Percentiles rank a stretch among this genome's conserved stretches.
Conservation (phyloP, 257 asterid species). For the Plantago elongata region DNA sequence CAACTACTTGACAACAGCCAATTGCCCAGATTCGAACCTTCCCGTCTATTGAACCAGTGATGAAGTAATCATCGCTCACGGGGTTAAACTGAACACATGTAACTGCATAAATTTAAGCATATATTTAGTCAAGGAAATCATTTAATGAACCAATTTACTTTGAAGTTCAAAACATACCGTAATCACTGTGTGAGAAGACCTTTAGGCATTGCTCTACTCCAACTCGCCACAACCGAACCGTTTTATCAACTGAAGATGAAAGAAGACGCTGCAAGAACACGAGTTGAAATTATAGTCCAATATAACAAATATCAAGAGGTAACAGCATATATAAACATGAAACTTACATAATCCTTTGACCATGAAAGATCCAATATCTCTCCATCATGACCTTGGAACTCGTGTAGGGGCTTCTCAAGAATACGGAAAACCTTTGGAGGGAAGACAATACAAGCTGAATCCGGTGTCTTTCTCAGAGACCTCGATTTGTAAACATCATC, state of each 20-base stretch:
- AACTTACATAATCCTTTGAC: conserved; percentile 75
- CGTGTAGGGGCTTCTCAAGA: conserved; percentile 69
- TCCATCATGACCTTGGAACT: conserved; percentile 61
- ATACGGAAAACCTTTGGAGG: conserved; percentile 77
- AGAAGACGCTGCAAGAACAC: conserved; percentile 58
- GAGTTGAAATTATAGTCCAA: conserved; percentile 1
- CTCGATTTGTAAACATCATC: conserved; percentile 38
- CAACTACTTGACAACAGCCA: conserved; percentile 62
- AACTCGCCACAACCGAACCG: conserved; percentile 88
- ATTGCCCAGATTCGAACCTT: conserved; percentile 85
- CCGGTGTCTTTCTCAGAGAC: conserved; percentile 43
- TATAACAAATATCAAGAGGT: conserved; percentile 7
- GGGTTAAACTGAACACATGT: conserved; percentile 85
- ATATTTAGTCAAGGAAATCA: conserved; percentile 21
- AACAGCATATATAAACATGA: conserved; percentile 3
- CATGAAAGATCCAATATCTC: conserved; percentile 82
- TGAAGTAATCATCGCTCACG: conserved; percentile 58
- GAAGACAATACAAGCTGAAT: conserved; percentile 76
- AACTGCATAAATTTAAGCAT: conserved; percentile 47
- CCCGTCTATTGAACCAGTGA: conserved; percentile 96
- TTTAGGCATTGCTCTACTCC: conserved; percentile 69
- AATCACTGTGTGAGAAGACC: conserved; percentile 72
- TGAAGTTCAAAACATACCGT: conserved; percentile 38
- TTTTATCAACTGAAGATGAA: conserved; percentile 82
- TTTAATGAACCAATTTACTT: neutral